phyloP scores from a whole-genome alignment of 345 rosid genomes.

The Schrenkiella parvula region DNA sequence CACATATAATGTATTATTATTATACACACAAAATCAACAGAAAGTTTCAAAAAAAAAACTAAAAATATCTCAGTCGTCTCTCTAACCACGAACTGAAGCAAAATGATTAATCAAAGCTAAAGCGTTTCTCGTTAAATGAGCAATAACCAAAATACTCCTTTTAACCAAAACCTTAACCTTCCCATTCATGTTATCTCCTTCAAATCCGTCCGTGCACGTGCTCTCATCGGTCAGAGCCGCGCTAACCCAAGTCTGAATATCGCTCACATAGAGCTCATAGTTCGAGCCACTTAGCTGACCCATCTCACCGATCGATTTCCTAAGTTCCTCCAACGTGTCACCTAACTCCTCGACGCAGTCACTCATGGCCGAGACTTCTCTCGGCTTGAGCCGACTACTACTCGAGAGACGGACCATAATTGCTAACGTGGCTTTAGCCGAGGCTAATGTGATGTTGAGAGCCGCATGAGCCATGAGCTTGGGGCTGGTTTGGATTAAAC shows the following conservation, averaged over 20 bases:
- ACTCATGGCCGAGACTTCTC: constrained; percentile 50
- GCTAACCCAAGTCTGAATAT: constrained; percentile 77
- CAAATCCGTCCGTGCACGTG: constrained; percentile 73
- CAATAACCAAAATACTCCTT: constrained; percentile 36
- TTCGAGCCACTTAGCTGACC: constrained; percentile 24
- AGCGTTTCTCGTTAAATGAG: constrained; percentile 72
- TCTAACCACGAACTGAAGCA: constrained; percentile 47
- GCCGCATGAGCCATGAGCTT: constrained; percentile 63
- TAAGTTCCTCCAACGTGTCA: constrained; percentile 52
- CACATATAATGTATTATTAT: background rate
- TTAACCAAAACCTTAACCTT: constrained; percentile 39
- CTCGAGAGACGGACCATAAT: constrained; percentile 46
- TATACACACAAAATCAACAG: constrained; percentile 1
- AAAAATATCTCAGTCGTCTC: background rate
- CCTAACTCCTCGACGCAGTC: constrained; percentile 69
- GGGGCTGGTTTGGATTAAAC: constrained; percentile 61
- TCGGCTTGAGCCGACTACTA: constrained; percentile 38
- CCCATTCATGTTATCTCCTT: constrained; percentile 40
- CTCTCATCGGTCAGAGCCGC: constrained; percentile 68
- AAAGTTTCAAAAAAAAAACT: background rate
- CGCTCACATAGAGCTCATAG: constrained; percentile 39
- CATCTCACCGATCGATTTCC: constrained; percentile 59
- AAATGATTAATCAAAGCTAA: constrained; percentile 63
- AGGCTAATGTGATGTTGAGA: constrained; percentile 49
- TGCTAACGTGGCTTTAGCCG: constrained; percentile 40